These are phyloP conservation scores for Syzygium malaccense DNA, from an alignment of 441 rosid genomes.

Conservation along the genomic window DNA sequence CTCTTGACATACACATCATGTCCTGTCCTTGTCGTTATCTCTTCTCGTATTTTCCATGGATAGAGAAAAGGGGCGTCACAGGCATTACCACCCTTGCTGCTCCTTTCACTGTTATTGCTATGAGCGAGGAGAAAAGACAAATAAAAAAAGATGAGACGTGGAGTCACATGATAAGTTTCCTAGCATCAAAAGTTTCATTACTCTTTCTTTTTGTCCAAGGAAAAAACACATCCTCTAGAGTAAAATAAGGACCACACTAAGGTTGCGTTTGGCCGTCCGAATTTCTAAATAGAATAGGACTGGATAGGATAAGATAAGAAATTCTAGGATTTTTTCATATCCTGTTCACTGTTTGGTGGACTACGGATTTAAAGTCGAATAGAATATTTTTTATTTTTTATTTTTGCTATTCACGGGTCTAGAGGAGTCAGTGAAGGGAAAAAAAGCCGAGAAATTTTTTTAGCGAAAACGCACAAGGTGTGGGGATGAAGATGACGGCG, in stretches of 20 bases:
- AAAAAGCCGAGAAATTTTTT: no score
- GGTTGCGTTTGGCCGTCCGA: no score
- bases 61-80: neutral
- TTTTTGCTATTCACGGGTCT: no score
- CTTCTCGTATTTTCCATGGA: neutral
- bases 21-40: neutral
- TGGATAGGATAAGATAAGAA: no score
- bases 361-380: no score
- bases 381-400: no score
- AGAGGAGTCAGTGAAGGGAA: no score
- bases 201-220: neutral
- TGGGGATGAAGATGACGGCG: no score
- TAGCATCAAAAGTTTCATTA: neutral
- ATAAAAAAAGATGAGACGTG: neutral
- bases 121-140: neutral
- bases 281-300: no score
- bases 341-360: no score
- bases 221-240: neutral
- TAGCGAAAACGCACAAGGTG: no score
- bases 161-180: neutral
- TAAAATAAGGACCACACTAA: neutral
- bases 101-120: neutral
- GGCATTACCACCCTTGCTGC: neutral
- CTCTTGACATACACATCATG: neutral
- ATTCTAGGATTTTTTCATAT: no score